Evolutionary conservation across 2,329 filamentous ascomycete species (phyloP), one percentile per base, ranked within the genome.

Genomic region (Aspergillus awamori): DNA sequence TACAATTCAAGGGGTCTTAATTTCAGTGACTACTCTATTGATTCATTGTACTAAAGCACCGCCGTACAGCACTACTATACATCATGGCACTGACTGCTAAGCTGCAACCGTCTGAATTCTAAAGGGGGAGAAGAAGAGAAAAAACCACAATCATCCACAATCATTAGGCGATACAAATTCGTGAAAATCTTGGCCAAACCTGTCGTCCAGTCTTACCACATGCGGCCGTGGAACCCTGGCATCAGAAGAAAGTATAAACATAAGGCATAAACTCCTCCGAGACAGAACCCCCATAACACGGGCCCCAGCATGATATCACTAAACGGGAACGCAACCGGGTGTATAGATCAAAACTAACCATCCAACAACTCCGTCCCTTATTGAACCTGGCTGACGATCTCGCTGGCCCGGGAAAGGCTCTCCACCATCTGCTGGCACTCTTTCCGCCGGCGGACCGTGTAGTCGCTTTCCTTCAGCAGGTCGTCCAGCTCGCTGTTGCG

Each of bases 391-490:
- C 92, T 93, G 76, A 99, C 95, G 80, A 99, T 98, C 83, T 99
- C 95, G 78, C 89, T 95, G 60, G 95, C 95, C 78, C 91, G 90
- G 69, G 85, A 81, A 73, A 99, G 83, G 58, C 91, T 96, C 80
- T 99, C 95, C 55, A 99, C 95, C 95, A 99, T 99, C 80, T 97
- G 93, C 80, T 96, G 93, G 80, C 95, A 99, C 80, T 99, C 95
- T 84, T 99, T 99, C 77, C 95, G 87, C 78, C 95, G 86, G 72
- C 94, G 88, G 72, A 96, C 85, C 3, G 95, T 99, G 84, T 97
- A 98, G 78, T 99, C 95, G 75, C 92, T 96, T 81, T 99, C 95
- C 85, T 97, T 97, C 67, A 99, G 88, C 67, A 99, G 83, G 64
- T 97, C 93, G 69, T 99, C 95, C 28, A 97, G 85, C 70, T 94